Percentiles rank a stretch among this genome's conserved stretches.
phyloP scores from a whole-genome alignment of 2,329 filamentous ascomycete species.

The Knufia fluminis region DNA sequence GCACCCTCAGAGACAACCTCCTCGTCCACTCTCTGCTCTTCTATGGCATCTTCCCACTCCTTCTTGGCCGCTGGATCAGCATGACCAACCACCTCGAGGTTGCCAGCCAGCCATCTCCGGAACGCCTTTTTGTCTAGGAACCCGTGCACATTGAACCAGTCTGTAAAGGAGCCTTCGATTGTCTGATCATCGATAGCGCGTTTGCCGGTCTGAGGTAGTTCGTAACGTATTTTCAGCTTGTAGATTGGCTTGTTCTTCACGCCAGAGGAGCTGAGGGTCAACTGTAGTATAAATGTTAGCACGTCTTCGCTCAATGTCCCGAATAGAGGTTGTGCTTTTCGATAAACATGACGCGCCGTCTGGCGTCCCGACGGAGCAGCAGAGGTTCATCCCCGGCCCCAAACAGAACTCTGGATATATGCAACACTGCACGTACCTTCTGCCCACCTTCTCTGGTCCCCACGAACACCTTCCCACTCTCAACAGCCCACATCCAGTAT shows the following conservation, averaged over 20 bases:
- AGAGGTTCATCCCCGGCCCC: too few species aligned
- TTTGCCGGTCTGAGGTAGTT: conserved; percentile 29
- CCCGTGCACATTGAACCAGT: conserved; percentile 51
- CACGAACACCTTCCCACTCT: conserved; percentile 72
- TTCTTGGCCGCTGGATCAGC: conserved; percentile 28
- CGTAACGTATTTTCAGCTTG: conserved; percentile 54
- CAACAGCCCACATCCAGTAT: conserved; percentile 74
- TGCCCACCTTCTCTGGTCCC: conserved; percentile 61
- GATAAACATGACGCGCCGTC: too few species aligned
- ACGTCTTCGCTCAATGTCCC: too few species aligned
- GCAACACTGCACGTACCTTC: conserved; percentile 37
- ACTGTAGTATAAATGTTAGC: conserved; percentile 36
- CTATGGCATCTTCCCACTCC: conserved; percentile 7
- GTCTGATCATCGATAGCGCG: conserved; percentile 35
- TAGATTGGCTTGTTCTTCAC: conserved; percentile 79
- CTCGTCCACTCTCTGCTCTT: conserved; percentile 8
- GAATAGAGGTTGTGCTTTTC: too few species aligned
- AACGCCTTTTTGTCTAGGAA: conserved; percentile 53
- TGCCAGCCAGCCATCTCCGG: conserved; percentile 51
- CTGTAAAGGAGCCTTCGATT: conserved; percentile 49
- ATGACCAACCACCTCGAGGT: conserved; percentile 46
- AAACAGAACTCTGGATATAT: too few species aligned
- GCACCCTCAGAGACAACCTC: conserved; percentile 25
- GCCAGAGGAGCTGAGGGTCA: conserved; percentile 61
- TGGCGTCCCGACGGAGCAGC: too few species aligned